These are phyloP conservation scores for Triadica sebifera DNA, from an alignment of 345 rosid genomes.

Conservation along the genomic window DNA sequence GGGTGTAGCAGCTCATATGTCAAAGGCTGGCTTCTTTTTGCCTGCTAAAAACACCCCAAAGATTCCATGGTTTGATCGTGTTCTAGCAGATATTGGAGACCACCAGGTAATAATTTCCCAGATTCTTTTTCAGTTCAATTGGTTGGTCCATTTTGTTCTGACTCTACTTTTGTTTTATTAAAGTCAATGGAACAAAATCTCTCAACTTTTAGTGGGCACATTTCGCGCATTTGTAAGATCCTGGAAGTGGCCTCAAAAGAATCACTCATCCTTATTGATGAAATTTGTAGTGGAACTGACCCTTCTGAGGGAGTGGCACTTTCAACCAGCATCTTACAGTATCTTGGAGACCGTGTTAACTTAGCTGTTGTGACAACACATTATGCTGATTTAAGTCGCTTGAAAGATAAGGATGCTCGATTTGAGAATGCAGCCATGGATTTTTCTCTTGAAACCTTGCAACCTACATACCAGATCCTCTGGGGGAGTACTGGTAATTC, in stretches of 20 bases:
- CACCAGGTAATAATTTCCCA: slow-evolving; percentile 65
- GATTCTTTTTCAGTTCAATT: slow-evolving; percentile 24
- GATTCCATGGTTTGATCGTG: slow-evolving; percentile 94
- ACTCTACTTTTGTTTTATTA: slow-evolving; percentile 39
- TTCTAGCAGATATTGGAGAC: slow-evolving; percentile 93
- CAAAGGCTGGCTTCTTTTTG: slow-evolving; percentile 84
- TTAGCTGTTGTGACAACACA: slow-evolving; percentile 84
- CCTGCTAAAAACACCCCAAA: slow-evolving; percentile 73
- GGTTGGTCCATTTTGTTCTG: slow-evolving; percentile 32
- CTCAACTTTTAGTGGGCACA: slow-evolving; percentile 87
- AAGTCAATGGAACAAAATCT: slow-evolving; percentile 94
- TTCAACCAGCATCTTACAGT: slow-evolving; percentile 70
- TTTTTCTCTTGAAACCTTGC: slow-evolving; percentile 80
- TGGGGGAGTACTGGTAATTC: slow-evolving; percentile 89
- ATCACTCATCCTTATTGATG: slow-evolving; percentile 89
- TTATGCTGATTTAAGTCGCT: slow-evolving; percentile 79
- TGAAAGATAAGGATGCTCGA: slow-evolving; percentile 64
- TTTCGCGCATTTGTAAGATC: slow-evolving; percentile 65
- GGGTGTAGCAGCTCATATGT: slow-evolving; percentile 81
- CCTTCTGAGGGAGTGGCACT: slow-evolving; percentile 95
- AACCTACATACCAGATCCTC: slow-evolving; percentile 69
- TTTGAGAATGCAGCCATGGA: slow-evolving; percentile 94
- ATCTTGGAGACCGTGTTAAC: slow-evolving; percentile 52
- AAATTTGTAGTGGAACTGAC: slow-evolving; percentile 95
- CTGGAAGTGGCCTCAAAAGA: slow-evolving; percentile 63